These are phyloP conservation scores for Termitomyces sp. DNA, from an alignment of 768 basidiomycete genomes.

Conservation along the genomic window DNA sequence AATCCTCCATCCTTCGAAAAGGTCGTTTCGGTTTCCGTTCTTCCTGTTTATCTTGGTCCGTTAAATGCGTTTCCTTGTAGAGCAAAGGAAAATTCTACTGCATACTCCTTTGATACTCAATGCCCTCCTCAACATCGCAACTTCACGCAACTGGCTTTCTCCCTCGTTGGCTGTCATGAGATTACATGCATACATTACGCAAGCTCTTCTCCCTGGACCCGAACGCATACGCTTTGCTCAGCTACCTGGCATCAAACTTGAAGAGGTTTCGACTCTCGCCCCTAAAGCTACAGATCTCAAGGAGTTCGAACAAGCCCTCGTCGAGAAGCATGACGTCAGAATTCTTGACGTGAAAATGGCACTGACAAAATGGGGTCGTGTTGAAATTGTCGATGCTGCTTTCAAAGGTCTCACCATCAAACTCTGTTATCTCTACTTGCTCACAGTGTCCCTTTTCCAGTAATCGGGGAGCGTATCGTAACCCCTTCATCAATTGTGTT, in stretches of 20 bases:
- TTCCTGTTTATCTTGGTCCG: not conserved
- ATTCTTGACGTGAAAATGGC: constrained; percentile 55
- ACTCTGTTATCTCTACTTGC: not conserved
- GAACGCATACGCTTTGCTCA: constrained; percentile 54
- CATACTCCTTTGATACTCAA: constrained; percentile 69
- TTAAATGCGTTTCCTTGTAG: constrained; percentile 28
- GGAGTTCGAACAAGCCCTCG: constrained; percentile 42
- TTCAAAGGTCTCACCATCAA: constrained; percentile 66
- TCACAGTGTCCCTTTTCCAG: constrained; percentile 28
- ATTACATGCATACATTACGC: constrained; percentile 76
- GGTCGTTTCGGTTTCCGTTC: constrained; percentile 39
- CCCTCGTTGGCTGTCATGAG: constrained; percentile 77
- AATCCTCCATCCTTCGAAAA: constrained; percentile 47
- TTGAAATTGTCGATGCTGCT: constrained; percentile 74
- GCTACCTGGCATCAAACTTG: constrained; percentile 63
- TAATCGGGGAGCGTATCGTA: constrained; percentile 85
- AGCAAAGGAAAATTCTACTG: constrained; percentile 65
- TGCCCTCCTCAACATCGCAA: constrained; percentile 75
- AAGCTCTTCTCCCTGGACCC: constrained; percentile 68
- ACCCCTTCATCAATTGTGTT: constrained; percentile 87
- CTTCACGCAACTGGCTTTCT: constrained; percentile 85
- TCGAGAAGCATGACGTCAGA: constrained; percentile 45
- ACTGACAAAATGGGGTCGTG: constrained; percentile 61
- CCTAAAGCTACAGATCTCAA: constrained; percentile 34
- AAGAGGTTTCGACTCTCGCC: constrained; percentile 36